These are phyloP conservation scores for Arbutus unedo DNA, from an alignment of 148 eudicot species.

Conservation along the genomic window DNA sequence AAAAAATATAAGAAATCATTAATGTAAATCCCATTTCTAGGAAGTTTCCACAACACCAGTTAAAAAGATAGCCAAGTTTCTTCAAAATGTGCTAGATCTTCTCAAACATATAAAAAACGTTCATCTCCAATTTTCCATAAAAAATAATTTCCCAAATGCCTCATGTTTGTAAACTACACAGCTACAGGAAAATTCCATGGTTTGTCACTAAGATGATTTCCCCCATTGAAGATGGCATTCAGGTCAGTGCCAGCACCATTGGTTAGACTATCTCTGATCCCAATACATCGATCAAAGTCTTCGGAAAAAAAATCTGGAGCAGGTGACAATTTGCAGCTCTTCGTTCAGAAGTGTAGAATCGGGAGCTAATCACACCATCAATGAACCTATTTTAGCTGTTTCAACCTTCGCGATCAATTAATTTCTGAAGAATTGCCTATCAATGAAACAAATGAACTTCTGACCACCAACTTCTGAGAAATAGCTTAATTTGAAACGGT, in stretches of 20 bases:
- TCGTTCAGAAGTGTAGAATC: background rate
- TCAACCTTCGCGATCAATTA: slow-evolving; percentile 46
- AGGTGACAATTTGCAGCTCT: background rate
- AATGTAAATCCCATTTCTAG: too few relatives aligned
- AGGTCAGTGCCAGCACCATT: background rate
- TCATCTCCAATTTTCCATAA: too few relatives aligned
- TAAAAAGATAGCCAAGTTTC: too few relatives aligned
- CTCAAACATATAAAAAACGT: too few relatives aligned
- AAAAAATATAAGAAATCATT: too few relatives aligned
- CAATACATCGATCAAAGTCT: background rate
- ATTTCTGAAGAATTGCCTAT: slow-evolving; percentile 60
- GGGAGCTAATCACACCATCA: background rate
- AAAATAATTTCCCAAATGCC: too few relatives aligned
- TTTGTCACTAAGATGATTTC: background rate
- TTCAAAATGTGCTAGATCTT: too few relatives aligned
- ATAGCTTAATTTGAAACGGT: background rate
- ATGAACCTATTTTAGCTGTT: slow-evolving; percentile 14
- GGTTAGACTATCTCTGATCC: background rate
- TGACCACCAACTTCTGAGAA: slow-evolving; percentile 11
- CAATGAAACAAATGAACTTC: slow-evolving; percentile 6
- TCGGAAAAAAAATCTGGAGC: background rate
- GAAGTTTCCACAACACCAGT: too few relatives aligned
- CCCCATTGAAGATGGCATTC: background rate
- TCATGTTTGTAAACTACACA: too few relatives aligned
- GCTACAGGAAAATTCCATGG: too few relatives aligned